Evolutionary conservation across 2,329 filamentous ascomycete genomes (phyloP).

Genomic region (Knufia petricola): DNA sequence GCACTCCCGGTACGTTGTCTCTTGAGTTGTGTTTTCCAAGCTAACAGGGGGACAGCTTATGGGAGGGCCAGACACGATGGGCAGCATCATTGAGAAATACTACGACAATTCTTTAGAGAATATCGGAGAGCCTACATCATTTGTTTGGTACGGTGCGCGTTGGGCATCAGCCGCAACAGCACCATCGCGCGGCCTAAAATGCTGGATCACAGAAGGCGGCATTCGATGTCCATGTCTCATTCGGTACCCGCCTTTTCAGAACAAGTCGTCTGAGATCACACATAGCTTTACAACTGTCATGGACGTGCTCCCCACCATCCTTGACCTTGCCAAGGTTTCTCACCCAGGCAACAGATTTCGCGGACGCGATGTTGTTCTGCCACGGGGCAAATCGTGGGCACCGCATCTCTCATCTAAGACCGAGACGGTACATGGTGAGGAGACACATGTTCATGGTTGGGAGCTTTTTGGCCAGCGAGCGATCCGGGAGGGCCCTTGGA

Average conservation of each 20-base stretch:
- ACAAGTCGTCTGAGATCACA: slow-evolving; percentile 20
- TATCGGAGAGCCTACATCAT: slow-evolving; percentile 37
- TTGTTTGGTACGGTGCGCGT: slow-evolving; percentile 42
- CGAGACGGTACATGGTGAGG: no score
- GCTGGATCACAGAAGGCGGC: slow-evolving; percentile 28
- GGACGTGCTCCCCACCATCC: slow-evolving; percentile 41
- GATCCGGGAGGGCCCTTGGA: slow-evolving; percentile 48
- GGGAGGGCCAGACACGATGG: no score
- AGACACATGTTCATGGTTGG: slow-evolving; percentile 49
- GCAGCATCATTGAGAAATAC: slow-evolving; percentile 37
- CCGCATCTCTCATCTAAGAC: slow-evolving; percentile 37
- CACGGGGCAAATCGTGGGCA: no score
- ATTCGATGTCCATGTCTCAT: slow-evolving; percentile 31
- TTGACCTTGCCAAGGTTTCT: slow-evolving; percentile 36
- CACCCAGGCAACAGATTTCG: slow-evolving; percentile 41
- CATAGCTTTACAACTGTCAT: slow-evolving; percentile 40
- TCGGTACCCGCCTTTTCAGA: slow-evolving; percentile 23
- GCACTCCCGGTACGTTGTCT: slow-evolving; percentile 38
- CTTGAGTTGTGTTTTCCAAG: no score
- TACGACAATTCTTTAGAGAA: slow-evolving; percentile 43
- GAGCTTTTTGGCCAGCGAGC: slow-evolving; percentile 47
- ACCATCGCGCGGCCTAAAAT: slow-evolving; percentile 29
- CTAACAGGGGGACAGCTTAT: slow-evolving; percentile 33
- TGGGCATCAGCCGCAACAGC: slow-evolving; percentile 43
- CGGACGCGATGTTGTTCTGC: slow-evolving; percentile 39